Conservation (phyloP, 2,329 filamentous ascomycete species). For the Apiospora kogelbergensis region DNA sequence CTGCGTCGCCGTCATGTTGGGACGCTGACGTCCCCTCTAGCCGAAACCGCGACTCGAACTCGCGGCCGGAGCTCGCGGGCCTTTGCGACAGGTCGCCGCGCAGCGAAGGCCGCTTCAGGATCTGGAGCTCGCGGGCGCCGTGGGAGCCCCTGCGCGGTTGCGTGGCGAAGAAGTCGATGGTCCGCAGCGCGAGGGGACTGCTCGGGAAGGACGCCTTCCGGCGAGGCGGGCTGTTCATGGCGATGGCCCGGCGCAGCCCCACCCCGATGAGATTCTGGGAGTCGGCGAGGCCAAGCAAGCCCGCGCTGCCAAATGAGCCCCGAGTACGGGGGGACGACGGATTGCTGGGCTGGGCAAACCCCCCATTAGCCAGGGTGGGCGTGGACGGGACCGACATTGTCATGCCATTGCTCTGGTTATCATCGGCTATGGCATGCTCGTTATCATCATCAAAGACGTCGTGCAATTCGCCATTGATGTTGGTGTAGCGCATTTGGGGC, state of each 20-base stretch:
- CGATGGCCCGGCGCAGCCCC: slow-evolving; percentile 21
- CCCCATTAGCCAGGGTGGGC: background rate
- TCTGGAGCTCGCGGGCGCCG: slow-evolving; percentile 12
- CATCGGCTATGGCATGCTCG: slow-evolving; percentile 6
- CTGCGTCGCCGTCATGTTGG: background rate
- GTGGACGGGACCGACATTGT: background rate
- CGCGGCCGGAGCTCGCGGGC: slow-evolving; percentile 6
- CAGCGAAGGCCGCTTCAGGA: slow-evolving; percentile 1
- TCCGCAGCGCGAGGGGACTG: background rate
- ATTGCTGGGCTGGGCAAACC: background rate
- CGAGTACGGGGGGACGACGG: slow-evolving; percentile 11
- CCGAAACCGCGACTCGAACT: background rate
- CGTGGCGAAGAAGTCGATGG: slow-evolving; percentile 3
- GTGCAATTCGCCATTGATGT: slow-evolving; percentile 2
- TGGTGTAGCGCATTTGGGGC: background rate
- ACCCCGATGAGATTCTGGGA: slow-evolving; percentile 22
- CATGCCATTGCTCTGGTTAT: background rate
- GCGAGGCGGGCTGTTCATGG: slow-evolving; percentile 16
- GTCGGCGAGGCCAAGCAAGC: slow-evolving; percentile 30
- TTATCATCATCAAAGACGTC: background rate
- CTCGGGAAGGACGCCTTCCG: background rate
- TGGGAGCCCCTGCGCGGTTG: background rate
- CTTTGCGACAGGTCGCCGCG: background rate
- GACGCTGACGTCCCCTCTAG: background rate
- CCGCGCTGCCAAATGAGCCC: slow-evolving; percentile 30